phyloP scores from a whole-genome alignment of 2,329 filamentous ascomycete genomes.

The Aureobasidium sp. region DNA sequence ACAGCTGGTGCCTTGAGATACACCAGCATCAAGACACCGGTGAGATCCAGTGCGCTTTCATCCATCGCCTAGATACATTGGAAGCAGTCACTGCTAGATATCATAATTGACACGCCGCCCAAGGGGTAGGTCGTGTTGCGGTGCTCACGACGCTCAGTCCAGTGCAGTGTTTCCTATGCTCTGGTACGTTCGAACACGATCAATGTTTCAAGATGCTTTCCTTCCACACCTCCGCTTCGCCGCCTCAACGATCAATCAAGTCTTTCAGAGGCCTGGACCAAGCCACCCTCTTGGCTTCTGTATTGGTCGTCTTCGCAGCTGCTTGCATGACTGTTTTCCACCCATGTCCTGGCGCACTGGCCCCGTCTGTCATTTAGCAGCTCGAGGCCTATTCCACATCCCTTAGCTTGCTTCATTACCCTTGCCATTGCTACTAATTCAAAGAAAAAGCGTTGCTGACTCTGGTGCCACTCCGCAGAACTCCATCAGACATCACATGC shows the following conservation, averaged over 20 bases:
- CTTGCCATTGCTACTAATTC: neutral
- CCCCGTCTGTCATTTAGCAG: neutral
- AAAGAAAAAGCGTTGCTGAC: neutral
- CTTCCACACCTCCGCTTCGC: neutral
- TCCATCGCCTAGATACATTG: neutral
- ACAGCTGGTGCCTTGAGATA: neutral
- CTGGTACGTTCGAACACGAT: neutral
- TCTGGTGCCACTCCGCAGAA: neutral
- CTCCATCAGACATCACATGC: neutral
- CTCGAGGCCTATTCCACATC: neutral
- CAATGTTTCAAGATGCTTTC: neutral
- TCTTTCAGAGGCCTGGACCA: neutral
- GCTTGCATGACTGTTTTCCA: neutral
- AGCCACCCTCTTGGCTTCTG: conserved; percentile 9
- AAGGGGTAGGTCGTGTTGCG: neutral
- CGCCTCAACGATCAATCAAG: neutral
- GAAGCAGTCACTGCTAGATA: neutral
- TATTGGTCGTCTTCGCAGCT: neutral
- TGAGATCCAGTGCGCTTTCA: neutral
- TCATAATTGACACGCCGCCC: neutral
- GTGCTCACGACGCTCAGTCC: neutral
- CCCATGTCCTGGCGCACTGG: neutral
- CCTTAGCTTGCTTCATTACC: neutral
- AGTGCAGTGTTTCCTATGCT: neutral
- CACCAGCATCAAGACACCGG: neutral